These are phyloP conservation scores for Antrodiella citrinella DNA, from an alignment of 768 basidiomycete genomes.

Conservation along the genomic window DNA sequence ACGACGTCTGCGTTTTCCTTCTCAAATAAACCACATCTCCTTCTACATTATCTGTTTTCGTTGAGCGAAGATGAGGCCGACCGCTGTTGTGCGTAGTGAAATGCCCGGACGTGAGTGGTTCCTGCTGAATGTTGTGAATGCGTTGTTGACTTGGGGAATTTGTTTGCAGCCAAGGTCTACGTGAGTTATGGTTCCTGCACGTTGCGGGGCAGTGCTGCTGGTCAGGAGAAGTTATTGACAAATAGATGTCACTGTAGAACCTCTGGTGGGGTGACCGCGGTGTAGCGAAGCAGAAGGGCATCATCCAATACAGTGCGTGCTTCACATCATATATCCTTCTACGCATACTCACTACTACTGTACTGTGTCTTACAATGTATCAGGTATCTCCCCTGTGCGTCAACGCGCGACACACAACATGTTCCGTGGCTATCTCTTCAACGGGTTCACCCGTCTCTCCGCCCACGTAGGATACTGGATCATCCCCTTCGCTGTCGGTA, in stretches of 20 bases:
- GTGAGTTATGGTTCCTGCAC: constrained; percentile 39
- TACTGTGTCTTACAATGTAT: too few species aligned
- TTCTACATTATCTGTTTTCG: constrained; percentile 1
- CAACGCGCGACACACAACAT: constrained; percentile 65
- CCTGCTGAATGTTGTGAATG: neutral
- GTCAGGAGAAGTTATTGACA: neutral
- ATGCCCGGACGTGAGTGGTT: constrained; percentile 75
- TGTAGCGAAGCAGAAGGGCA: constrained; percentile 64
- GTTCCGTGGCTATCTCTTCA: constrained; percentile 73
- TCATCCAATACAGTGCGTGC: constrained; percentile 73
- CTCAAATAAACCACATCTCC: too few species aligned
- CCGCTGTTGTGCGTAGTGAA: constrained; percentile 51
- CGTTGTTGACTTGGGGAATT: constrained; percentile 3
- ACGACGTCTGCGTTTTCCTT: neutral
- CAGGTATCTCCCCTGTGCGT: constrained; percentile 81
- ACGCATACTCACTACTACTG: neutral
- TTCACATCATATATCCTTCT: neutral
- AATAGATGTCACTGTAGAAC: constrained; percentile 38
- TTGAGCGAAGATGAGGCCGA: constrained; percentile 47
- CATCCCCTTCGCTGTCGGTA: constrained; percentile 71
- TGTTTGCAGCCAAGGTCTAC: constrained; percentile 61
- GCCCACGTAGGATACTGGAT: constrained; percentile 72
- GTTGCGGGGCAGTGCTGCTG: neutral
- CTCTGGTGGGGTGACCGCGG: constrained; percentile 87
- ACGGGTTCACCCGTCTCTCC: constrained; percentile 73